Conservation (phyloP, 192 early-diverging fungal species). For the Backusella mclennaniae region DNA sequence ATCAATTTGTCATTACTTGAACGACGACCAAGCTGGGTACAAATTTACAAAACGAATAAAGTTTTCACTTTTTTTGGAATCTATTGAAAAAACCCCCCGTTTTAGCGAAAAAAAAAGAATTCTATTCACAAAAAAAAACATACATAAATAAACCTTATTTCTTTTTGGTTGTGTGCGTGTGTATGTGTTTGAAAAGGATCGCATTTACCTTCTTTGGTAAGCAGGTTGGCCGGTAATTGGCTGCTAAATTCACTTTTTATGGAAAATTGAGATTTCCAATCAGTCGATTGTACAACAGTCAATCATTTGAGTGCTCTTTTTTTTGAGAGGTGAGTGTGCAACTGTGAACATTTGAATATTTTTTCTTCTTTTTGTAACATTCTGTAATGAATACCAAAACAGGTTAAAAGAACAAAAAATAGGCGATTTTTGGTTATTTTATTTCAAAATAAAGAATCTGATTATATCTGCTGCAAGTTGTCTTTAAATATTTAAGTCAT, state of each 20-base stretch:
- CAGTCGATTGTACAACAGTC: slow-evolving; percentile 1
- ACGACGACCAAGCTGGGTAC: neutral
- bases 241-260: slow-evolving; percentile 7
- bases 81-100: slow-evolving; percentile 3
- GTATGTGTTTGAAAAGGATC: slow-evolving; percentile 7
- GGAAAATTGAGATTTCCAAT: slow-evolving; percentile 9
- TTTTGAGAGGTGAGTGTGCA: neutral
- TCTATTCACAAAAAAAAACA: neutral
- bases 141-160: neutral
- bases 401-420: neutral
- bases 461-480: neutral
- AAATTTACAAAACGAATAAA: neutral
- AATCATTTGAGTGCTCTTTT: neutral
- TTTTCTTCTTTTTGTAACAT: neutral
- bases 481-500: neutral
- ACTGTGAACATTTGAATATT: neutral
- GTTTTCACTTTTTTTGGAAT: slow-evolving; percentile 1
- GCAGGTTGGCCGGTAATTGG: neutral
- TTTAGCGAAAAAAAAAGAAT: slow-evolving; percentile 9
- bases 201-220: neutral
- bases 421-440: neutral
- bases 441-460: neutral
- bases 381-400: neutral
- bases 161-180: neutral
- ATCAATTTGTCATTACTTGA: neutral